Percentiles rank a stretch among this genome's conserved stretches.
Conservation (phyloP, 805 yeast genomes). For the Metschnikowia noctiluminum region DNA sequence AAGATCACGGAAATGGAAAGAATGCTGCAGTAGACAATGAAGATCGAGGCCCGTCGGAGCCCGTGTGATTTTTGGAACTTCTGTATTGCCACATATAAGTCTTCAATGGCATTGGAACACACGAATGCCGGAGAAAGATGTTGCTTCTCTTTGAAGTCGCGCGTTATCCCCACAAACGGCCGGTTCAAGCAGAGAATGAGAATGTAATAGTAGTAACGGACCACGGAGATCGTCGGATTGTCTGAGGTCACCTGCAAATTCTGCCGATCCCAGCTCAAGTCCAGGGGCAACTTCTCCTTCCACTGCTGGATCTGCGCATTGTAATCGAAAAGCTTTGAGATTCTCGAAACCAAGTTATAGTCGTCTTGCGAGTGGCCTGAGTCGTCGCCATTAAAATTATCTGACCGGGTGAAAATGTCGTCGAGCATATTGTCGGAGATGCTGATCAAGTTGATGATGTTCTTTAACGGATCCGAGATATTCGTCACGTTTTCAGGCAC, state of each 20-base stretch:
- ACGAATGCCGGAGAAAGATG: conserved; percentile 31
- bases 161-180: conserved; percentile 48
- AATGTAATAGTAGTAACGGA: conserved; percentile 57
- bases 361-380: conserved; percentile 29
- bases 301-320: conserved; percentile 50
- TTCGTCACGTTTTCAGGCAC: conserved; percentile 27
- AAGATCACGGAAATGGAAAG: conserved; percentile 42
- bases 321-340: conserved; percentile 40
- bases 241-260: conserved; percentile 41
- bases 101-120: conserved; percentile 41
- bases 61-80: conserved; percentile 40
- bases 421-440: conserved; percentile 44
- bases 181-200: conserved; percentile 56
- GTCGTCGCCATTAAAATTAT: conserved; percentile 20
- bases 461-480: conserved; percentile 43
- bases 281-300: conserved; percentile 48
- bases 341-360: conserved; percentile 39
- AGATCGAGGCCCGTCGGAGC: conserved; percentile 39
- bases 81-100: conserved; percentile 36
- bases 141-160: conserved; percentile 13
- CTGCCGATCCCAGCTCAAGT: conserved; percentile 46
- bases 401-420: conserved; percentile 42
- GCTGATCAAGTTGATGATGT: conserved; percentile 40
- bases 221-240: conserved; percentile 52
- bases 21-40: conserved; percentile 47